Base-by-base conservation (phyloP, 306 rosid genomes). In the Begonia masoniana region DNA sequence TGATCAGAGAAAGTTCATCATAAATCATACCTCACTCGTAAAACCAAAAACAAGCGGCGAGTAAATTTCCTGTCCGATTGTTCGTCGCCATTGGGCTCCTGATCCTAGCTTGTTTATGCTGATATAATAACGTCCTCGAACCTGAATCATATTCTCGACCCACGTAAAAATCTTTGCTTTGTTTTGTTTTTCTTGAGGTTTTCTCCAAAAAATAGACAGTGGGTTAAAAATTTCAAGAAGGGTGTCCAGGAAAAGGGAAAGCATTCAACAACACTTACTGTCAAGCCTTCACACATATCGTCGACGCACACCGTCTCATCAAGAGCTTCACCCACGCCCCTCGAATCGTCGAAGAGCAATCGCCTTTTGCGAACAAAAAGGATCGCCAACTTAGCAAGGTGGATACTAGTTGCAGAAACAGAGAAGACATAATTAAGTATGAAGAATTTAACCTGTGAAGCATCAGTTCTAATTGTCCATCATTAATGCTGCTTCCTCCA, bases 381-480 rank as follows among this genome's bases (percentile, higher is more conserved):
- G 10, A 62, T 9, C 7, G 39, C 56, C 54, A 63, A 54, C 48
- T 55, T 61, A 31, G 55, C 59, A 10, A 45, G 14, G 14, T 2
- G 39, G 9, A 31, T 31, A 5, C 39, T 31, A 5, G 39, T 31
- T 31, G 8, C 39, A 31, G 7, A 31, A 31, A 31, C 39, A 31
- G 39, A 31, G 7, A 5, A 7, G 39, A 31, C 39, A 31, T 5
- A 31, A 31, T 31, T 7, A 4, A 7, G 39, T 31, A 31, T 41
- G 43, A 47, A 41, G 41, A 39, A 59, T 16, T 43, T 54, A 66
- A 85, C 97, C 97, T 89, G 31, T 89, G 97, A 55, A 89, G 80
- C 97, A 89, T 89, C 19, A 89, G 58, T 70, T 89, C 97, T 55
- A 89, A 48, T 66, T 89, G 74, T 47, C 97, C 97, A 55, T 89